A percentile compares a stretch with the other conserved stretches of the same genome.
Conservation (phyloP, 2,329 filamentous ascomycete species). For the Aspergillus ibericus region DNA sequence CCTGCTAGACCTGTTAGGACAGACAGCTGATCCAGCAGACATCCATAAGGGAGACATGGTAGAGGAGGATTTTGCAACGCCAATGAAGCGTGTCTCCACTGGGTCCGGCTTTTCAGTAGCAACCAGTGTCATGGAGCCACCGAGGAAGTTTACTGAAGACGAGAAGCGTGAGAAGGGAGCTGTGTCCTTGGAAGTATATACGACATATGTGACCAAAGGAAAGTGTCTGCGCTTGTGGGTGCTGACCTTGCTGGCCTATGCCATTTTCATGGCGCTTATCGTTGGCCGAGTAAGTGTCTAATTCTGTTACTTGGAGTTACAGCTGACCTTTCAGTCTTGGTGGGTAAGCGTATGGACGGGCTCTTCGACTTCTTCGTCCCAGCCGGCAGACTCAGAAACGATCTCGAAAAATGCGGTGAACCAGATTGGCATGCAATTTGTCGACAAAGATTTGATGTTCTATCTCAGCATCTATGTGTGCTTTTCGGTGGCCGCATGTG, state of each 20-base stretch:
- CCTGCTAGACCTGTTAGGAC: constrained; percentile 46
- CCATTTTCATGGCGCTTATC: constrained; percentile 55
- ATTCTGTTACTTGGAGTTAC: neutral
- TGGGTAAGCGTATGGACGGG: constrained; percentile 51
- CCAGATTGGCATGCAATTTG: neutral
- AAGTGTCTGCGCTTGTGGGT: constrained; percentile 65
- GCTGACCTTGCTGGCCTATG: constrained; percentile 55
- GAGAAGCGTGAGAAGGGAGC: constrained; percentile 71
- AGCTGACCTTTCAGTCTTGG: constrained; percentile 38
- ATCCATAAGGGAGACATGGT: constrained; percentile 15
- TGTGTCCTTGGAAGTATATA: constrained; percentile 67
- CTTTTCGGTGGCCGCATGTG: constrained; percentile 58
- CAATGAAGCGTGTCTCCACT: constrained; percentile 13
- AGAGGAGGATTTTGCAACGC: constrained; percentile 11
- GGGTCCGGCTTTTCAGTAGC: constrained; percentile 13
- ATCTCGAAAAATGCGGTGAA: neutral
- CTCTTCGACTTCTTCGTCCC: constrained; percentile 24
- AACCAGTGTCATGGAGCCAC: constrained; percentile 30
- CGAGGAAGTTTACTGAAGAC: constrained; percentile 74
- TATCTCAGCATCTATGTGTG: constrained; percentile 57
- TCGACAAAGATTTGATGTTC: constrained; percentile 50
- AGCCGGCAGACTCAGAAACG: neutral
- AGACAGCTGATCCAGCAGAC: constrained; percentile 46
- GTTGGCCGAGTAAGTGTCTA: constrained; percentile 49
- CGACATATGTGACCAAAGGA: constrained; percentile 64